Conservation (phyloP, 495 filamentous ascomycete genomes). For the Trichoderma gamsii region DNA sequence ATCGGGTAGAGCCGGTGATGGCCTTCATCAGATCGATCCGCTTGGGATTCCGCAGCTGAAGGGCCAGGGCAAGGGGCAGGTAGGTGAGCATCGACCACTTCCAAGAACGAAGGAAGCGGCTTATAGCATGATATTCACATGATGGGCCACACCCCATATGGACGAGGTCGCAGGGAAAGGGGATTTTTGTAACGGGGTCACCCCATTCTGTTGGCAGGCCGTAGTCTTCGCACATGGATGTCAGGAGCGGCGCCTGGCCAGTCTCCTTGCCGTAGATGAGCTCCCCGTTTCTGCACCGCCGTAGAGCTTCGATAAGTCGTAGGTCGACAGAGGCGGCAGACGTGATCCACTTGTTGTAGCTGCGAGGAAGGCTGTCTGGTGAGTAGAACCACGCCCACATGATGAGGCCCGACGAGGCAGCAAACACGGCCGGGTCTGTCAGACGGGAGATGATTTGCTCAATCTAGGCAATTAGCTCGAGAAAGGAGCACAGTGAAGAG, state of each 20-base stretch:
- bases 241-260: conserved; percentile 63
- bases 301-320: conserved; percentile 70
- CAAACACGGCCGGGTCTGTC: conserved; percentile 68
- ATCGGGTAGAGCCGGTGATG: conserved; percentile 57
- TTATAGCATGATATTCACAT: conserved; percentile 73
- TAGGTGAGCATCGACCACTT: conserved; percentile 73
- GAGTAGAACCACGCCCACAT: conserved; percentile 90
- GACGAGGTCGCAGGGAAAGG: conserved; percentile 82
- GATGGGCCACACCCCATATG: conserved; percentile 73
- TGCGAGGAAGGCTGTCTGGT: conserved; percentile 59
- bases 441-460: conserved; percentile 48
- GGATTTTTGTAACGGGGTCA: conserved; percentile 65
- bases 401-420: conserved; percentile 66
- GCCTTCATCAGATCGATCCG: conserved; percentile 38
- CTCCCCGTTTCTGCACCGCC: conserved; percentile 53
- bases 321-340: conserved; percentile 72
- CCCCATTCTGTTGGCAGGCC: conserved; percentile 64
- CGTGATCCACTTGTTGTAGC: conserved; percentile 84
- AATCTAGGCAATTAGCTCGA: conserved; percentile 22
- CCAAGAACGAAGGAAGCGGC: conserved; percentile 66
- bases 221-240: conserved; percentile 70
- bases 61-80: conserved; percentile 65
- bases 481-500: conserved; percentile 11
- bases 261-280: conserved; percentile 76
- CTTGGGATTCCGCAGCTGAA: conserved; percentile 54